Conservation (phyloP, 2,329 filamentous ascomycete genomes). For the Cylindrodendrum hubeiense region DNA sequence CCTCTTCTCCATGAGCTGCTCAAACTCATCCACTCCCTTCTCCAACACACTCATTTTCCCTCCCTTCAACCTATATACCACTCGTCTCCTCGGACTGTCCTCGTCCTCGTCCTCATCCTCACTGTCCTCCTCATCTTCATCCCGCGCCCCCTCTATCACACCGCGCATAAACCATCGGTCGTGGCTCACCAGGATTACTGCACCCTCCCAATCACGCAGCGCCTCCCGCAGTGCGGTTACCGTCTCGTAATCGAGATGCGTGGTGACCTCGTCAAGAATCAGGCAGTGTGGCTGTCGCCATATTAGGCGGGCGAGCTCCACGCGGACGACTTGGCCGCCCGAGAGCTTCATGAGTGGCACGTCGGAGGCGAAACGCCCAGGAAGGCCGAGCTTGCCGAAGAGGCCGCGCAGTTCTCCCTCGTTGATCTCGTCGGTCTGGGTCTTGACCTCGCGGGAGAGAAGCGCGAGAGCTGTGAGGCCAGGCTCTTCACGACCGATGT, state of each 20-base stretch:
- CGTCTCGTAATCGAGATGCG: constrained; percentile 87
- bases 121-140: constrained; percentile 55
- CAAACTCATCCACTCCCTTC: constrained; percentile 75
- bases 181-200: constrained; percentile 82
- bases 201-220: constrained; percentile 77
- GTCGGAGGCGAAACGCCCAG: constrained; percentile 78
- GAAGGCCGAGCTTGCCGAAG: constrained; percentile 76
- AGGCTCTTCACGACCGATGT: constrained; percentile 61
- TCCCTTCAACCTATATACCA: constrained; percentile 70
- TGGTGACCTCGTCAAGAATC: constrained; percentile 85
- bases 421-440: constrained; percentile 53
- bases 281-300: constrained; percentile 78
- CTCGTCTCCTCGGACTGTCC: constrained; percentile 59
- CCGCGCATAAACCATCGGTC: constrained; percentile 85
- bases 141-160: constrained; percentile 64
- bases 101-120: constrained; percentile 55
- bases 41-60: constrained; percentile 68
- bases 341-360: constrained; percentile 80
- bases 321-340: constrained; percentile 80
- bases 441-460: constrained; percentile 66
- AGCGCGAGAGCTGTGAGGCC: constrained; percentile 74
- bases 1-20: constrained; percentile 70
- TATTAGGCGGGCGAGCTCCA: constrained; percentile 76
- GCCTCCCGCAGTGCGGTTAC: constrained; percentile 78
- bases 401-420: constrained; percentile 78